A percentile compares a stretch with the other conserved stretches of the same genome.
phyloP scores from a whole-genome alignment of 441 rosid genomes.

The Eruca vesicaria region DNA sequence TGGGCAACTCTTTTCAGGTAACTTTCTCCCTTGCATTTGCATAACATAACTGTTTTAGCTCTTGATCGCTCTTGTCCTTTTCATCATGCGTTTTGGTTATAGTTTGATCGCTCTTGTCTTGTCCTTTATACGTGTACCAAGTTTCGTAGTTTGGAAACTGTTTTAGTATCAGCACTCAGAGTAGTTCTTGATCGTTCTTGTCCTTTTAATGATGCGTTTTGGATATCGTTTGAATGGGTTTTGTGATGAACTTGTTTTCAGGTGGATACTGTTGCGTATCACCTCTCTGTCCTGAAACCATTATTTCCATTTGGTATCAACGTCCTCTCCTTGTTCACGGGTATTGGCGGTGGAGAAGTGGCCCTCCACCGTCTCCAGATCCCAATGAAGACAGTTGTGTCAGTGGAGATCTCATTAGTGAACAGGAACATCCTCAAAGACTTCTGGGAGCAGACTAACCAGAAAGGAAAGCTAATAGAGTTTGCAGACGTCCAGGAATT shows the following conservation, averaged over 20 bases:
- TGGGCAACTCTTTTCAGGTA: conserved; percentile 94
- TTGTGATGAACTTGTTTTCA: conserved; percentile 30
- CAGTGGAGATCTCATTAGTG: conserved; percentile 69
- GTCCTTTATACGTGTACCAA: not conserved
- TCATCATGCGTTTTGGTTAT: not conserved
- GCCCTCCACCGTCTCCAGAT: conserved; percentile 81
- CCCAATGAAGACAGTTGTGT: conserved; percentile 62
- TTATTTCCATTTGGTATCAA: conserved; percentile 71
- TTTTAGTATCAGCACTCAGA: not conserved
- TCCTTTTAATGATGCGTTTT: not conserved
- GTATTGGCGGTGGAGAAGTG: conserved; percentile 95
- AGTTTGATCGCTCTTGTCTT: too few species aligned
- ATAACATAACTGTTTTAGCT: not conserved
- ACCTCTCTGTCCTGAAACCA: conserved; percentile 65
- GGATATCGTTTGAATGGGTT: not conserved
- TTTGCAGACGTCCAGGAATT: conserved; percentile 53
- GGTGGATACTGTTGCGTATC: conserved; percentile 96
- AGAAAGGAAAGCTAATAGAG: conserved; percentile 58
- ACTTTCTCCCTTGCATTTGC: not conserved
- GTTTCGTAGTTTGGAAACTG: not conserved
- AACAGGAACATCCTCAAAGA: conserved; percentile 56
- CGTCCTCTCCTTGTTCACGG: conserved; percentile 83
- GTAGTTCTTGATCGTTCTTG: not conserved
- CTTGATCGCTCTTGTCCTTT: too few species aligned
- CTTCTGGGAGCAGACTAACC: conserved; percentile 93